A percentile compares a stretch with the other conserved stretches of the same genome.
phyloP scores from a whole-genome alignment of 768 basidiomycete species.

The Psilocybe azurescens region DNA sequence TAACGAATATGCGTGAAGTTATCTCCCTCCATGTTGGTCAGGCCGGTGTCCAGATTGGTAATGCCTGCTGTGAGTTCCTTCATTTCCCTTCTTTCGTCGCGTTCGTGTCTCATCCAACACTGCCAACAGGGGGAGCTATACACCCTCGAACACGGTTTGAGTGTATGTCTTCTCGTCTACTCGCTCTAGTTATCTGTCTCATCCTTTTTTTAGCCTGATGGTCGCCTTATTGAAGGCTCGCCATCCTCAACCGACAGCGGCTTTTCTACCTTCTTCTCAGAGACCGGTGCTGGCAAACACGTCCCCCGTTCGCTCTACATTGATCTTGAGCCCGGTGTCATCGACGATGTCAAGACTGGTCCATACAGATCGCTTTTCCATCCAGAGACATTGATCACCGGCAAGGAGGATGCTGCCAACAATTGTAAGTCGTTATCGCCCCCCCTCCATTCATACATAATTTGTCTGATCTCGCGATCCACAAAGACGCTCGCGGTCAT shows the following conservation, averaged over 20 bases:
- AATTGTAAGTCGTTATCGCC: slow-evolving; percentile 74
- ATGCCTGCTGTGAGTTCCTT: slow-evolving; percentile 86
- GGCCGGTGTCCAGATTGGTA: slow-evolving; percentile 94
- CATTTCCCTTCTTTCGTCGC: slow-evolving; percentile 4
- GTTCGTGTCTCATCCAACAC: slow-evolving; percentile 9
- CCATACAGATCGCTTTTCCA: slow-evolving; percentile 95
- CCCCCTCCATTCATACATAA: background rate
- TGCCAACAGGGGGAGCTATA: slow-evolving; percentile 89
- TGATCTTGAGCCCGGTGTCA: slow-evolving; percentile 92
- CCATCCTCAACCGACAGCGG: slow-evolving; percentile 77
- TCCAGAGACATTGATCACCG: slow-evolving; percentile 95
- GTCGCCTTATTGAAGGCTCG: slow-evolving; percentile 79
- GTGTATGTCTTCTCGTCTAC: slow-evolving; percentile 57
- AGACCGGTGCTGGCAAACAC: slow-evolving; percentile 91
- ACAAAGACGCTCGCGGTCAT: slow-evolving; percentile 92
- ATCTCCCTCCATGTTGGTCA: slow-evolving; percentile 97
- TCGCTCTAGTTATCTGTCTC: slow-evolving; percentile 7
- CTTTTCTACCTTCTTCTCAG: slow-evolving; percentile 98
- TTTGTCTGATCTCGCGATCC: slow-evolving; percentile 19
- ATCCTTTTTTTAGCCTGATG: slow-evolving; percentile 73
- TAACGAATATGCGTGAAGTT: slow-evolving; percentile 80
- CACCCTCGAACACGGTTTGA: slow-evolving; percentile 96
- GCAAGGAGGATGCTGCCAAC: slow-evolving; percentile 99
- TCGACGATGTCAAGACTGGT: slow-evolving; percentile 95
- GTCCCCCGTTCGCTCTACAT: slow-evolving; percentile 97